These are phyloP conservation scores for Paratinospora sagittata DNA, from an alignment of 164 flowering plant species.

Conservation along the genomic window DNA sequence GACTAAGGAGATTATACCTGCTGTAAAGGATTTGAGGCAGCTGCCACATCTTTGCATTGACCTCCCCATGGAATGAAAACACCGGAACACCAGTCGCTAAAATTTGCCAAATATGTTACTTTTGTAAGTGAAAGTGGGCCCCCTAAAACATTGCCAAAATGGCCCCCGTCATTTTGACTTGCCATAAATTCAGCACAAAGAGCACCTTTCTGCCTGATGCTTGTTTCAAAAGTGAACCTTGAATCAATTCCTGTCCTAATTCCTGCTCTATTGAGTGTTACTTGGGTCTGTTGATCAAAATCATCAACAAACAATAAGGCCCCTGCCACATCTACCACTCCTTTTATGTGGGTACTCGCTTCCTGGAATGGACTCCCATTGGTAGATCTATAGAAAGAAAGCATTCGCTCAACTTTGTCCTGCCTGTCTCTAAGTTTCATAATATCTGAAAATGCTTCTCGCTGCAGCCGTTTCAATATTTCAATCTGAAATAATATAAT, in stretches of 20 bases:
- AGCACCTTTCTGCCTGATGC: constrained; percentile 46
- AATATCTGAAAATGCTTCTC: constrained; percentile 87
- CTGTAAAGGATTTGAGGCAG: constrained; percentile 24
- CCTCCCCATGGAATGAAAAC: constrained; percentile 71
- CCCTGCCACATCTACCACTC: constrained; percentile 60
- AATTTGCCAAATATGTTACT: constrained; percentile 52
- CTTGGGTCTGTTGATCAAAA: constrained; percentile 34
- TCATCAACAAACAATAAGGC: constrained; percentile 43
- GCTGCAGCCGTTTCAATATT: constrained; percentile 85
- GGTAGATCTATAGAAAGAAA: constrained; percentile 45
- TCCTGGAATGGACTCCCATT: constrained; percentile 64
- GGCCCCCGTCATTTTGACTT: constrained; percentile 26
- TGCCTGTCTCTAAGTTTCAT: constrained; percentile 94
- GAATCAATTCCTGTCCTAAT: constrained; percentile 54
- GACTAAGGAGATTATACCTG: constrained; percentile 37
- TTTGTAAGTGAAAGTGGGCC: constrained; percentile 63
- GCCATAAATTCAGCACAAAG: constrained; percentile 60
- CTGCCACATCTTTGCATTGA: constrained; percentile 58
- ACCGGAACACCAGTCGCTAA: constrained; percentile 60
- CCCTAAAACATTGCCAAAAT: constrained; percentile 25
- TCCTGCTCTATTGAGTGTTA: constrained; percentile 48
- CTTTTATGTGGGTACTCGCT: constrained; percentile 55
- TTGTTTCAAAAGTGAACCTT: constrained; percentile 63
- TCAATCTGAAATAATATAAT: constrained; percentile 64
- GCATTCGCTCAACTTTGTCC: constrained; percentile 70